Conservation (phyloP, 2,329 filamentous ascomycete species). For the Diaporthe longicolla region DNA sequence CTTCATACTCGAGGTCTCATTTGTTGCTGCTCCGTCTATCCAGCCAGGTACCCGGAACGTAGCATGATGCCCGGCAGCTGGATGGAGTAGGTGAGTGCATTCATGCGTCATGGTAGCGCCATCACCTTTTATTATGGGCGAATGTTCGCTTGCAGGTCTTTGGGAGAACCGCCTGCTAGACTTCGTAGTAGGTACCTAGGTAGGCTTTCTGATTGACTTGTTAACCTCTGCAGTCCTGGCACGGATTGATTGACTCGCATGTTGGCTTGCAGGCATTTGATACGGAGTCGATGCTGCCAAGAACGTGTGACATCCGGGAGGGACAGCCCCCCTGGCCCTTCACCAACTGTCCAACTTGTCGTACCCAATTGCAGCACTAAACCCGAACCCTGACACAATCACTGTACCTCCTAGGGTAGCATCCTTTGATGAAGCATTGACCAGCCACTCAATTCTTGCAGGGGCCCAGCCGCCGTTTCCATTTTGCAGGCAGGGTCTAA, state of each 20-base stretch:
- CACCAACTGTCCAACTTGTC: too few relatives aligned
- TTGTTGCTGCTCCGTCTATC: neutral
- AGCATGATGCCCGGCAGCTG: neutral
- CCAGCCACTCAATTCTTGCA: slow-evolving; percentile 29
- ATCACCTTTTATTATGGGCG: neutral
- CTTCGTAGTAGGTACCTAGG: neutral
- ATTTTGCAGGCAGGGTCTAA: slow-evolving; percentile 21
- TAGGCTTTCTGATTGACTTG: neutral
- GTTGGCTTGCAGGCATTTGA: neutral
- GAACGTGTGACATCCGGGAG: neutral
- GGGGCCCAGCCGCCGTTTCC: slow-evolving; percentile 19
- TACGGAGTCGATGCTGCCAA: neutral
- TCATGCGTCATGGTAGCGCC: neutral
- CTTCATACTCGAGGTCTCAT: neutral
- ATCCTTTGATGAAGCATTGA: slow-evolving; percentile 11
- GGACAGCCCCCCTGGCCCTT: too few relatives aligned
- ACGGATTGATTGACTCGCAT: neutral
- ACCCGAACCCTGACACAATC: slow-evolving; percentile 14
- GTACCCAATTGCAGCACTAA: too few relatives aligned
- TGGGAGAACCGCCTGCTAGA: neutral
- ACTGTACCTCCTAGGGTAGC: neutral
- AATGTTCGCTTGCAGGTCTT: neutral
- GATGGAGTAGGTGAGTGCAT: neutral
- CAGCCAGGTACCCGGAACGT: neutral
- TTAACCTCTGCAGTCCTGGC: neutral